Evolutionary conservation across 1,139 yeast species (phyloP).

Genomic region (Casaregolazyma suthepensis): DNA sequence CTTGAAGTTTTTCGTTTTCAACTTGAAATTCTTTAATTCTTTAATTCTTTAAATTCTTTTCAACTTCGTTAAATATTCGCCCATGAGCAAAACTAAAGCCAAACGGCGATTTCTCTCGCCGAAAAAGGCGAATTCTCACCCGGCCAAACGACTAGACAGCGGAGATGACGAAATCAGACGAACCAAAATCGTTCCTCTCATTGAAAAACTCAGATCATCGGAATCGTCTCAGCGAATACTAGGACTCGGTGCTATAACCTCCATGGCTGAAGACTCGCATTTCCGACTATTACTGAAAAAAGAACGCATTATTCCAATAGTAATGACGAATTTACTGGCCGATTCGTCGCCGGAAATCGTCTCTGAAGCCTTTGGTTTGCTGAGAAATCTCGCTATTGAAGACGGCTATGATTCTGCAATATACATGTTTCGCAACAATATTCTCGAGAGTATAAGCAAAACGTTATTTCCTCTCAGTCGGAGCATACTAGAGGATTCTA

Average conservation of each 20-base stretch:
- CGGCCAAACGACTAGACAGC: conserved; percentile 3
- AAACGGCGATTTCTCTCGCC: conserved; percentile 8
- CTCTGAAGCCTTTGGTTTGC: conserved; percentile 71
- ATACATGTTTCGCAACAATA: conserved; percentile 69
- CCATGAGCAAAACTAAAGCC: conserved; percentile 16
- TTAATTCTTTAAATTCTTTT: not conserved
- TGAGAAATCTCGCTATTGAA: conserved; percentile 73
- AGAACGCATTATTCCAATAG: conserved; percentile 58
- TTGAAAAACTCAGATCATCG: conserved; percentile 56
- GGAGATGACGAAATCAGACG: conserved; percentile 45
- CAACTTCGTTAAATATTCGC: not conserved
- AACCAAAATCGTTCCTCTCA: conserved; percentile 60
- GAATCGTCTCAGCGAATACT: conserved; percentile 68
- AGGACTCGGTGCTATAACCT: conserved; percentile 70
- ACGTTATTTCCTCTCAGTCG: conserved; percentile 33
- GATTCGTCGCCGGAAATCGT: conserved; percentile 70
- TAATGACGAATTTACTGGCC: conserved; percentile 58
- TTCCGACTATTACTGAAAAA: conserved; percentile 60
- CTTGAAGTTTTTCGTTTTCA: no score
- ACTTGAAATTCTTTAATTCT: no score
- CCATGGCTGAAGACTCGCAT: conserved; percentile 61
- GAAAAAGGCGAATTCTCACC: not conserved
- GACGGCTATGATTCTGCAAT: conserved; percentile 84
- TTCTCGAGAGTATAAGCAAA: conserved; percentile 55
- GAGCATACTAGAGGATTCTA: conserved; percentile 17